Evolutionary conservation across 2,329 filamentous ascomycete species (phyloP), one percentile per base, ranked within the genome.

Genomic region (Aspergillus ustus): DNA sequence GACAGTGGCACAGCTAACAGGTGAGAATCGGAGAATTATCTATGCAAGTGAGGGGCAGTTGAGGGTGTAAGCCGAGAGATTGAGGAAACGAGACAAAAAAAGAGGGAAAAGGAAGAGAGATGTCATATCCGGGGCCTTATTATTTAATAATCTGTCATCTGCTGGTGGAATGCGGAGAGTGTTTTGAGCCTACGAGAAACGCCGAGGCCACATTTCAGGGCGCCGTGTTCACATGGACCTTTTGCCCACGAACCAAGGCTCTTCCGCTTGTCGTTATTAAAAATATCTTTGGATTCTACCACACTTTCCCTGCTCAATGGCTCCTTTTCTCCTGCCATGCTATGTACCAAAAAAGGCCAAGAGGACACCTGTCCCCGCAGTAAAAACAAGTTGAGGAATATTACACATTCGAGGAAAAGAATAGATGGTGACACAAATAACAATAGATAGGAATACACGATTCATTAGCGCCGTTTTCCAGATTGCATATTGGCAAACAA

Each of bases 401-500:
- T 65, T 65, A 65, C 63, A 65, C 57, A 64, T n/a, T 65, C 60
- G 60, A 63, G 46, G 60, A 61, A 43, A 57, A 57, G 19, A 49
- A 58, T 49, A 28, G 44, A 58, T 49, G 54, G 25, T 63, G 63
- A 51, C 46, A 49, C 57, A 34, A 63, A 61, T 63, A 61, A 61
- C 52, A 63, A 45, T 61, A 59, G 60, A 61, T 44, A 56, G 57
- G 37, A 62, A 53, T 43, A 61, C 57, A 57, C 31, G 57, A 48
- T 50, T 50, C 29, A 55, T 56, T 52, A 68, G 66, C 70, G 70
- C 49, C 73, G 67, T 64, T 69, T 72, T 15, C 70, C 67, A 37
- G 70, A 73, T 68, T 82, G 79, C 84, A 89, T 83, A 76, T 89
- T 91, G 63, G 83, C 83, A 75, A 93, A 93, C 58, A 93, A 83